Evolutionary conservation across 768 basidiomycete genomes (phyloP).

Genomic region (Mrakia blollopis): DNA sequence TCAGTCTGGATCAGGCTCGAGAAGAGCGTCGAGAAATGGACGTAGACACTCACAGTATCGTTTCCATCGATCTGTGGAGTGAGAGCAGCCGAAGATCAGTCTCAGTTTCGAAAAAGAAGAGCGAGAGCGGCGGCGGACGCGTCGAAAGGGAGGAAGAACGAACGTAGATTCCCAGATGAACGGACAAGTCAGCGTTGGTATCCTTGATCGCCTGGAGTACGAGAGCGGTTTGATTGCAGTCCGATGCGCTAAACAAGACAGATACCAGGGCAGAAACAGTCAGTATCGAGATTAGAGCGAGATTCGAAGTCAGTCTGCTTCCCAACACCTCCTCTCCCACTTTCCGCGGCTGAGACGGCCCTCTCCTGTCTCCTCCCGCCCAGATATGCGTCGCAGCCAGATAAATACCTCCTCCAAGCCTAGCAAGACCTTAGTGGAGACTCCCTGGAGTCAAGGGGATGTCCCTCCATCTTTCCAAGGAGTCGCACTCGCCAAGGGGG

Average conservation of each 20-base stretch:
- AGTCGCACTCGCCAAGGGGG: not conserved
- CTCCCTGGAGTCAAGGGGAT: not conserved
- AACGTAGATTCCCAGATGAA: conserved; percentile 51
- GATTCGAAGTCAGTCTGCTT: not conserved
- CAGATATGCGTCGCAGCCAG: not conserved
- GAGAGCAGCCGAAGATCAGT: conserved; percentile 5
- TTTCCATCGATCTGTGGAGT: conserved; percentile 53
- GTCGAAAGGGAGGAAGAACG: not conserved
- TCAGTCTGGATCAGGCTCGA: not conserved
- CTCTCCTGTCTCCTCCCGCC: not conserved
- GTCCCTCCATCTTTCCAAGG: too few relatives aligned
- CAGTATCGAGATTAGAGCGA: not conserved
- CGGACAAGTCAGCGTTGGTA: conserved; percentile 79
- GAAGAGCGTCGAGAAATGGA: not conserved
- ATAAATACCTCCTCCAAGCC: not conserved
- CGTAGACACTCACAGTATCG: conserved; percentile 41
- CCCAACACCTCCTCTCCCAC: not conserved
- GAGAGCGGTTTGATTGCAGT: conserved; percentile 46
- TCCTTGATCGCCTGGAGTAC: conserved; percentile 79
- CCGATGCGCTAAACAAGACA: conserved; percentile 9
- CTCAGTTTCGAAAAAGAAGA: conserved; percentile 32
- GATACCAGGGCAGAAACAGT: too few relatives aligned
- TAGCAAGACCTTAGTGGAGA: not conserved
- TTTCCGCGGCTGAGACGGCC: not conserved
- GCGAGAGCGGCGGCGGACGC: not conserved